phyloP scores from a whole-genome alignment of 2,329 filamentous ascomycete genomes.

The Alternaria metachromatica region DNA sequence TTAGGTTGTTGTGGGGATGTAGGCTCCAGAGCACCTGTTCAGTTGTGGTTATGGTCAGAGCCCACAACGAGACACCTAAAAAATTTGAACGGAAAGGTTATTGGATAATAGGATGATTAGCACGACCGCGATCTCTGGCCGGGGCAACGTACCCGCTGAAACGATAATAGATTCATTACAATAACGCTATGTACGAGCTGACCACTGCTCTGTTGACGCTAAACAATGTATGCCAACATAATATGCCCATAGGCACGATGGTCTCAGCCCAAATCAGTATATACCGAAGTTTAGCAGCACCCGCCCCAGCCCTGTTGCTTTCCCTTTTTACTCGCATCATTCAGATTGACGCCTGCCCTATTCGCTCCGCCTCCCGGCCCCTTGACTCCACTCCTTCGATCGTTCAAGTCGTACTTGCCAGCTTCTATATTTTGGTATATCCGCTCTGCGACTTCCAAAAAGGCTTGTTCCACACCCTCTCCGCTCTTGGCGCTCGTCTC shows the following conservation, averaged over 20 bases:
- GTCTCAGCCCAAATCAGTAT: neutral
- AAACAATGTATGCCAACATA: neutral
- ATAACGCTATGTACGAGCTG: neutral
- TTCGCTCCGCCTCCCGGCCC: conserved; percentile 60
- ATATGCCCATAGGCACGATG: neutral
- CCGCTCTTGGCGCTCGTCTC: conserved; percentile 97
- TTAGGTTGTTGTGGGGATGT: neutral
- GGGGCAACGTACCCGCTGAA: neutral
- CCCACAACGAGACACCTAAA: neutral
- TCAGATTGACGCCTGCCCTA: conserved; percentile 52
- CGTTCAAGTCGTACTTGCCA: conserved; percentile 92
- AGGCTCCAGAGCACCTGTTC: neutral
- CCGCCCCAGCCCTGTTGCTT: conserved; percentile 44
- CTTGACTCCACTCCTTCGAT: conserved; percentile 90
- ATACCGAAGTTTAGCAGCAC: conserved; percentile 32
- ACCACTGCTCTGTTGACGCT: neutral
- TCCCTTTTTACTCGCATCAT: conserved; percentile 46
- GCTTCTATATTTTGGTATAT: conserved; percentile 98
- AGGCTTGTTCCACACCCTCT: conserved; percentile 90
- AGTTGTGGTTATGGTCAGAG: neutral
- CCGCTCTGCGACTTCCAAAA: conserved; percentile 89
- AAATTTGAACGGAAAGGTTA: neutral
- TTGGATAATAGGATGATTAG: neutral
- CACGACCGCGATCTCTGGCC: neutral
- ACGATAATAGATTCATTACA: conserved; percentile 1